These are phyloP conservation scores for Exophiala xenobiotica DNA, from an alignment of 2,329 filamentous ascomycete species.

Conservation along the genomic window DNA sequence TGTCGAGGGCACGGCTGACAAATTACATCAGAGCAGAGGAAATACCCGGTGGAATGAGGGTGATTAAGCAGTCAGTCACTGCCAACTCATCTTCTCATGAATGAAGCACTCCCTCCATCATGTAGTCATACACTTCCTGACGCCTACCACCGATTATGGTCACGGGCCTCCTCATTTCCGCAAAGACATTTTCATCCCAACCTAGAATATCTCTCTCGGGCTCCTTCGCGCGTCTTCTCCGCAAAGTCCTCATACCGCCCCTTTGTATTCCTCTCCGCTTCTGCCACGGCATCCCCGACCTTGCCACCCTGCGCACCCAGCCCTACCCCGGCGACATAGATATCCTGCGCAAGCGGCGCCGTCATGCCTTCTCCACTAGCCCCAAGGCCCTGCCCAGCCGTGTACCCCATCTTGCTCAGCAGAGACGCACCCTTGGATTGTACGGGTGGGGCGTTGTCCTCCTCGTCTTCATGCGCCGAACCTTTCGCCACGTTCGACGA, in stretches of 20 bases:
- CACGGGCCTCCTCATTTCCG: no score
- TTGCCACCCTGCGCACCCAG: conserved; percentile 51
- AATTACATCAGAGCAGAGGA: no score
- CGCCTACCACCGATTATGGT: no score
- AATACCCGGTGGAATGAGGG: no score
- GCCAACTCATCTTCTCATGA: no score
- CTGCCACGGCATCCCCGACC: conserved; percentile 49
- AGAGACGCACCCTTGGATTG: conserved; percentile 53
- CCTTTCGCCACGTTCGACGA: conserved; percentile 1
- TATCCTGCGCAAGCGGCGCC: conserved; percentile 47
- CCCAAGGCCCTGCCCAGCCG: conserved; percentile 47
- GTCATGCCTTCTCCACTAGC: conserved; percentile 48
- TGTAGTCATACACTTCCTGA: no score
- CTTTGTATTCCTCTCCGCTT: conserved; percentile 50
- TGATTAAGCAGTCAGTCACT: no score
- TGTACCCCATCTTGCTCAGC: conserved; percentile 53
- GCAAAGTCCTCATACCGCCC: conserved; percentile 49
- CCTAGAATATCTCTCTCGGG: conserved; percentile 48
- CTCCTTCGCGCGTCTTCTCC: conserved; percentile 47
- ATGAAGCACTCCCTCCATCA: no score
- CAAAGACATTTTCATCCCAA: no score
- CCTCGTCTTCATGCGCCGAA: conserved; percentile 12
- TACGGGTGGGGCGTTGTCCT: conserved; percentile 29
- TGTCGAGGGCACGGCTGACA: no score
- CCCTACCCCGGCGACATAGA: conserved; percentile 52